Conservation (phyloP, 805 yeast genomes). For the Starmerella floricola region DNA sequence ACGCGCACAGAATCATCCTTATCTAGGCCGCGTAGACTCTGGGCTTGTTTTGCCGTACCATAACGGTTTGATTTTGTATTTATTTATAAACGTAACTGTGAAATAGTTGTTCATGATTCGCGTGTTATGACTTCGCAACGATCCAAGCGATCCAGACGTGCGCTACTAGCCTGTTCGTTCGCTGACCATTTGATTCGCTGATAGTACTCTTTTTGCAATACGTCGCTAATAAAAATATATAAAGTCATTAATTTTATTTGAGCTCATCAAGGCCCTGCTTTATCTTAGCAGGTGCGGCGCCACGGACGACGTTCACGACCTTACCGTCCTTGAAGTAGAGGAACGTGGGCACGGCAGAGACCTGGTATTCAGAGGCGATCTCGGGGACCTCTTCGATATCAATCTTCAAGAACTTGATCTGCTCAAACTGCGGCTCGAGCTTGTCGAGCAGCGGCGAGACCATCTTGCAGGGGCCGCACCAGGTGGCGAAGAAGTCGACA, state of each 20-base stretch:
- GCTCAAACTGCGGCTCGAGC: slow-evolving; percentile 40
- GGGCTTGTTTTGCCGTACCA: too few relatives aligned
- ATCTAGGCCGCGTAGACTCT: too few relatives aligned
- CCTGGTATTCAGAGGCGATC: slow-evolving; percentile 58
- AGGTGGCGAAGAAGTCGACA: slow-evolving; percentile 90
- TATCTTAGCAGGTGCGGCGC: slow-evolving; percentile 60
- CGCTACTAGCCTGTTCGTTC: too few relatives aligned
- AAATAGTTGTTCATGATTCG: too few relatives aligned
- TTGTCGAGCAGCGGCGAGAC: slow-evolving; percentile 85
- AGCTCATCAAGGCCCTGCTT: slow-evolving; percentile 53
- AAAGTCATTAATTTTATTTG: slow-evolving; percentile 15
- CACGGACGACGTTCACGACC: slow-evolving; percentile 66
- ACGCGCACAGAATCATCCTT: too few relatives aligned
- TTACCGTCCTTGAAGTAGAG: slow-evolving; percentile 74
- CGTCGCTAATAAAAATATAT: too few relatives aligned
- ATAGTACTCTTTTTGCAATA: too few relatives aligned
- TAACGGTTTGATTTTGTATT: too few relatives aligned
- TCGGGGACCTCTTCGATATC: slow-evolving; percentile 78
- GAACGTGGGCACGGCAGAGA: slow-evolving; percentile 55
- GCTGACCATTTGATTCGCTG: too few relatives aligned
- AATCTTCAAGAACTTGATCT: slow-evolving; percentile 71
- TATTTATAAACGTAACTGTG: too few relatives aligned
- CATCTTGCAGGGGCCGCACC: slow-evolving; percentile 99
- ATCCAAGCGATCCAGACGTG: too few relatives aligned
- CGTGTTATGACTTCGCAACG: too few relatives aligned